Evolutionary conservation across 768 basidiomycete genomes (phyloP).

Genomic region (Agrocybe chaxingu): DNA sequence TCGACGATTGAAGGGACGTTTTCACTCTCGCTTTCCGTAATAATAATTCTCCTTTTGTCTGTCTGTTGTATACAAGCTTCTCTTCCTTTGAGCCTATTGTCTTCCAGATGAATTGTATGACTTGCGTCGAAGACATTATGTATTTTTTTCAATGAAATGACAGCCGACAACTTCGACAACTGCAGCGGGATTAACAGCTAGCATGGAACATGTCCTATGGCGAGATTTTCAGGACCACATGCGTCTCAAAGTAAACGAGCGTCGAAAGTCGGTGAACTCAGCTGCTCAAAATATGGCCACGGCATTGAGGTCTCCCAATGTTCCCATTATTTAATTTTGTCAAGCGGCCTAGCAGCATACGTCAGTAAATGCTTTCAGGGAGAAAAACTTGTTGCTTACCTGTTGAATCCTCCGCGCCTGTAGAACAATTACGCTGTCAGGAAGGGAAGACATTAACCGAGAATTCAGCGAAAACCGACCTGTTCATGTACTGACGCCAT

Average conservation of each 20-base stretch:
- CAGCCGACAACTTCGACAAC: neutral
- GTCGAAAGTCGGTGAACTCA: slow-evolving; percentile 13
- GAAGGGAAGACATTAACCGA: neutral
- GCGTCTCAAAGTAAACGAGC: slow-evolving; percentile 5
- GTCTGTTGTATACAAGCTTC: slow-evolving; percentile 6
- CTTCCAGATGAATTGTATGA: neutral
- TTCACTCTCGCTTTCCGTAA: slow-evolving; percentile 13
- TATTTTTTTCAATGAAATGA: too few relatives aligned
- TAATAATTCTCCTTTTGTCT: slow-evolving; percentile 8
- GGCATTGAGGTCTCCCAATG: neutral
- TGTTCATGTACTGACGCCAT: slow-evolving; percentile 99
- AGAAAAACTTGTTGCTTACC: slow-evolving; percentile 34
- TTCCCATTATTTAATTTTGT: slow-evolving; percentile 80
- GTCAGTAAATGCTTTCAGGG: slow-evolving; percentile 46
- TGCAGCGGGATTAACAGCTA: neutral
- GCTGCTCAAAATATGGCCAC: slow-evolving; percentile 5
- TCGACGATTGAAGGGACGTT: slow-evolving; percentile 1
- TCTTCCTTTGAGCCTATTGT: slow-evolving; percentile 11
- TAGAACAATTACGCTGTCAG: slow-evolving; percentile 7
- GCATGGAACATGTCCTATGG: neutral
- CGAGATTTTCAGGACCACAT: neutral
- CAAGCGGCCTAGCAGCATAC: slow-evolving; percentile 69
- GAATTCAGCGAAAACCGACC: slow-evolving; percentile 38
- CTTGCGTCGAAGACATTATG: neutral
- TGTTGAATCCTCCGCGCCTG: slow-evolving; percentile 86